Percentiles rank a stretch among this genome's conserved stretches.
Conservation (phyloP, 352 stramenopile genomes). For the Plasmopara muralis region DNA sequence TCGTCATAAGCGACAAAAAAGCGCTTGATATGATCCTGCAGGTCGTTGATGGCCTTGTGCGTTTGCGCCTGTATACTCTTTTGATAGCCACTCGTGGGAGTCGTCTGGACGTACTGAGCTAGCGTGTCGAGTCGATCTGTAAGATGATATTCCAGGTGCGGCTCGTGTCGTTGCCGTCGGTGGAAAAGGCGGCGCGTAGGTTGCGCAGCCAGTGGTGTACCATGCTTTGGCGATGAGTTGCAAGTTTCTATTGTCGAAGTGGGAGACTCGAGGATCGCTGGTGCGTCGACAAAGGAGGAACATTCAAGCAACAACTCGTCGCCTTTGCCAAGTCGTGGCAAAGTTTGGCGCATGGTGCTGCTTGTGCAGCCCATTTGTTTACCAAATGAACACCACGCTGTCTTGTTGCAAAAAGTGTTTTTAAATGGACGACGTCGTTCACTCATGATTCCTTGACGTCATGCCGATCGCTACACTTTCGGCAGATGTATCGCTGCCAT, state of each 20-base stretch:
- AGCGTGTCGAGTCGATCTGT: constrained; percentile 21
- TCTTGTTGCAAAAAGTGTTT: too few relatives aligned
- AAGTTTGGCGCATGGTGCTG: constrained; percentile 18
- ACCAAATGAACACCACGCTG: too few relatives aligned
- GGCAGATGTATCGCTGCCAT: too few relatives aligned
- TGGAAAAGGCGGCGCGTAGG: constrained; percentile 13
- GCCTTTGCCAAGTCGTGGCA: constrained; percentile 17
- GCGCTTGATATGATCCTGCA: constrained; percentile 23
- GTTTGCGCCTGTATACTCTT: constrained; percentile 10
- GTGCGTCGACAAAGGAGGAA: constrained; percentile 13
- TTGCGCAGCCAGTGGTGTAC: constrained; percentile 11
- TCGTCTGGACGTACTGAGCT: constrained; percentile 15
- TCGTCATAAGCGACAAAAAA: constrained; percentile 24
- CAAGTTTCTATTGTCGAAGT: constrained; percentile 6
- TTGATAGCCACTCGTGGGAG: constrained; percentile 9
- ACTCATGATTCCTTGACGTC: too few relatives aligned
- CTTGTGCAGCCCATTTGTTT: constrained; percentile 23
- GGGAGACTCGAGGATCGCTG: too few relatives aligned
- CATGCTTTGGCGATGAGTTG: constrained; percentile 9
- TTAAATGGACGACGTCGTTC: too few relatives aligned
- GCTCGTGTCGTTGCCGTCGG: constrained; percentile 18
- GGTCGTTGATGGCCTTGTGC: constrained; percentile 20
- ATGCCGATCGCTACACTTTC: too few relatives aligned
- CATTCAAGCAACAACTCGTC: constrained; percentile 16
- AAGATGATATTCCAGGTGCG: constrained; percentile 23